Conservation (phyloP, 306 rosid species). For the Cucumis sativus region DNA sequence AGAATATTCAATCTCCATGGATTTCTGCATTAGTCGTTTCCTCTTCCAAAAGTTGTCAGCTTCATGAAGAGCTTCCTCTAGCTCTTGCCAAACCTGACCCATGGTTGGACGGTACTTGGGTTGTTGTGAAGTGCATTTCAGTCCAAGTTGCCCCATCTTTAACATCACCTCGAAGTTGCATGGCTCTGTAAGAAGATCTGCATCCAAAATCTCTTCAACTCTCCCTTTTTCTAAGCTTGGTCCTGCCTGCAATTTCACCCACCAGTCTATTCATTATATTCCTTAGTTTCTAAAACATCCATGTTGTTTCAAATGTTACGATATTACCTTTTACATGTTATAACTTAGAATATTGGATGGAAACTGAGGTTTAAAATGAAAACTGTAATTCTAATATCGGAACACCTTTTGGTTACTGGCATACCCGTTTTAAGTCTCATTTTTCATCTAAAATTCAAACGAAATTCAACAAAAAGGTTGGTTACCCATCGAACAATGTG, state of each 20-base stretch:
- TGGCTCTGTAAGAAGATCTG: constrained; percentile 40
- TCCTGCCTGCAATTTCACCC: constrained; percentile 40
- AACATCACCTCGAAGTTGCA: constrained; percentile 61
- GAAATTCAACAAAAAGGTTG: background rate
- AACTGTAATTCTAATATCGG: too few species aligned
- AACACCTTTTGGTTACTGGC: too few species aligned
- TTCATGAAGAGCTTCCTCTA: constrained; percentile 37
- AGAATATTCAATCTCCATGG: constrained; percentile 31
- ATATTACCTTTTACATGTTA: too few species aligned
- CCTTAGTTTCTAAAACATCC: too few species aligned
- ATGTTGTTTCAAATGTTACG: too few species aligned
- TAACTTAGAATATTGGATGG: background rate
- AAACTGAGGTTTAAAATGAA: background rate
- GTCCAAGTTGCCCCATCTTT: constrained; percentile 60
- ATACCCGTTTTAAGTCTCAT: too few species aligned
- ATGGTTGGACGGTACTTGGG: constrained; percentile 73
- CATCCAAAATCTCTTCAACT: constrained; percentile 66
- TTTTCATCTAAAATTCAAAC: too few species aligned
- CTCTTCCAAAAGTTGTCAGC: constrained; percentile 28
- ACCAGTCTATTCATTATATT: background rate
- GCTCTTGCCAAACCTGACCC: constrained; percentile 51
- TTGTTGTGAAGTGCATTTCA: constrained; percentile 44
- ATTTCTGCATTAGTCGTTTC: constrained; percentile 9
- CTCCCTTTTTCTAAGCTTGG: constrained; percentile 53
- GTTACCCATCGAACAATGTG: constrained; percentile 69